Evolutionary conservation across 1,284 basidiomycete genomes (phyloP).

Genomic region (Lignosus rhinocerotis): DNA sequence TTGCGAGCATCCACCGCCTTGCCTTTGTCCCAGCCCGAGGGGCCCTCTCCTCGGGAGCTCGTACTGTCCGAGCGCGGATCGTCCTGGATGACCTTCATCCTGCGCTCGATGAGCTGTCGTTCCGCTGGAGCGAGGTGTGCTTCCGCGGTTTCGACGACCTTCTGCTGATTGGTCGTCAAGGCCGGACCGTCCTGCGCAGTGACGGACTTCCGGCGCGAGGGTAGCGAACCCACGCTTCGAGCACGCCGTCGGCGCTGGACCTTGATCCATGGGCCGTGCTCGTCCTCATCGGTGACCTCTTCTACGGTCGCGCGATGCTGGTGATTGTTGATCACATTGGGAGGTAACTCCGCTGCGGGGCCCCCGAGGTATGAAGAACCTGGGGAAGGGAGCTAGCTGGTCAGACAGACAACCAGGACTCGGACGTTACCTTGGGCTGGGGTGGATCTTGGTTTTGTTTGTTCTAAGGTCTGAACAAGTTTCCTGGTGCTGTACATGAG

Average conservation of each 20-base stretch:
- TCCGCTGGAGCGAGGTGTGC: background rate
- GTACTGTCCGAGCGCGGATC: background rate
- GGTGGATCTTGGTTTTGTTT: too few relatives aligned
- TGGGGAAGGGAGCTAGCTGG: too few relatives aligned
- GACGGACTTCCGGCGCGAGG: background rate
- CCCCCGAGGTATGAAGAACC: too few relatives aligned
- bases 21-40: background rate
- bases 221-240: background rate
- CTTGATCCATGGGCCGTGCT: background rate
- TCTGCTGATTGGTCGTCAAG: background rate
- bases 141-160: background rate
- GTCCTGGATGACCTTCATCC: background rate
- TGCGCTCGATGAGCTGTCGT: background rate
- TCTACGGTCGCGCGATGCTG: background rate
- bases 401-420: too few relatives aligned
- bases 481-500: too few relatives aligned
- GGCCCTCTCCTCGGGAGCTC: background rate
- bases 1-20: conserved; percentile 15
- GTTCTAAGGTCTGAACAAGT: too few relatives aligned
- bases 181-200: background rate
- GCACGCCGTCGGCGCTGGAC: background rate
- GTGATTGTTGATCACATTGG: background rate
- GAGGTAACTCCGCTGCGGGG: background rate
- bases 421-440: too few relatives aligned
- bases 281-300: background rate